These are phyloP conservation scores for Bothriochloa decipiens DNA, from an alignment of 176 grass and related monocot species.

Conservation along the genomic window DNA sequence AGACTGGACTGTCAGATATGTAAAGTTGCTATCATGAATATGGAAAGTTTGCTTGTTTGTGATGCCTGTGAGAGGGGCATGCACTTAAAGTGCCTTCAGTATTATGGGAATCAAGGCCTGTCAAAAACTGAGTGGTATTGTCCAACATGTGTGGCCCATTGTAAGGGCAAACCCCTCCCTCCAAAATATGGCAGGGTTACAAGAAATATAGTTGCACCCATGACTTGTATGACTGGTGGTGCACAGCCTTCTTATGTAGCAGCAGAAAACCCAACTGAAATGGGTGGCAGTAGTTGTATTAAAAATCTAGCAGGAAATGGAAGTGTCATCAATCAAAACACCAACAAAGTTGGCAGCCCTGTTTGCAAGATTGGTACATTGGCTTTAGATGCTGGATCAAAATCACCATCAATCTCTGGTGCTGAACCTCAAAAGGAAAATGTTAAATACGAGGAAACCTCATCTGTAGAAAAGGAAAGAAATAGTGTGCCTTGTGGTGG, in stretches of 20 bases:
- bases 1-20: constrained; percentile 81
- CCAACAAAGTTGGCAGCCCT: constrained; percentile 9
- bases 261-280: constrained; percentile 49
- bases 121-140: constrained; percentile 95
- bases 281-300: constrained; percentile 40
- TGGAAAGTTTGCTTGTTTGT: constrained; percentile 87
- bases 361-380: constrained; percentile 13
- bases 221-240: constrained; percentile 47
- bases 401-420: constrained; percentile 22
- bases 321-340: constrained; percentile 37
- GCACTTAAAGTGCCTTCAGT: constrained; percentile 91
- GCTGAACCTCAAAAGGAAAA: constrained; percentile 30
- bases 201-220: constrained; percentile 58
- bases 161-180: constrained; percentile 84
- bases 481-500: constrained; percentile 8
- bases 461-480: constrained; percentile 17
- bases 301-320: constrained; percentile 45
- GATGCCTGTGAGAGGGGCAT: constrained; percentile 93
- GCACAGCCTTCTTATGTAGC: constrained; percentile 44
- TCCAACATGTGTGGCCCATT: constrained; percentile 65
- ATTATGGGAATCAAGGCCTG: constrained; percentile 72
- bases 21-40: constrained; percentile 69
- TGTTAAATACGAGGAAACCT: constrained; percentile 10
- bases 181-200: constrained; percentile 97
- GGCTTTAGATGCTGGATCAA: constrained; percentile 31